Conservation (phyloP, 2,329 filamentous ascomycete genomes). For the Neonectria magnoliae region DNA sequence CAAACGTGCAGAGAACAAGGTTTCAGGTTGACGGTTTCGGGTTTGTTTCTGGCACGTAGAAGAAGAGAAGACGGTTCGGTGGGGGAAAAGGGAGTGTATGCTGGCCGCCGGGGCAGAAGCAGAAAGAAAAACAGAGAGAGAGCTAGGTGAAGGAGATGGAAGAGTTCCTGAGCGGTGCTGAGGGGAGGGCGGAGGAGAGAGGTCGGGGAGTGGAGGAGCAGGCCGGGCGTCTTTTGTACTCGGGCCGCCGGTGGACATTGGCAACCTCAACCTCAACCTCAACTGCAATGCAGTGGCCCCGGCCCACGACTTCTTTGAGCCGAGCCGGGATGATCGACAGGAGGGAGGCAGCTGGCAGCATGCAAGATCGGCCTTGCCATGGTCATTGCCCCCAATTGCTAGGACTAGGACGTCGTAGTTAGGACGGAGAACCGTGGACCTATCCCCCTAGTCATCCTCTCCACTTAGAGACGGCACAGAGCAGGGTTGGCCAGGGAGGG, state of each 20-base stretch:
- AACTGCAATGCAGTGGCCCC: slow-evolving; percentile 1
- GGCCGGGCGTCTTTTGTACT: slow-evolving; percentile 35
- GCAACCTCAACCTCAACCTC: not conserved
- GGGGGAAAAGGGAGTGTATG: slow-evolving; percentile 15
- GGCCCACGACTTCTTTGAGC: not conserved
- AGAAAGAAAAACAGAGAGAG: slow-evolving; percentile 19
- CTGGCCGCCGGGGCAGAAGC: slow-evolving; percentile 25
- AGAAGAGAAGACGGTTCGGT: not conserved
- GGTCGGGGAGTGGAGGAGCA: slow-evolving; percentile 23
- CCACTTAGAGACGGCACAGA: not conserved
- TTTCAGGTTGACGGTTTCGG: not conserved
- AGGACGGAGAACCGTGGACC: not conserved
- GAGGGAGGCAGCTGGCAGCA: slow-evolving; percentile 11
- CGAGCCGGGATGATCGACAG: slow-evolving; percentile 15
- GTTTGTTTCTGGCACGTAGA: not conserved
- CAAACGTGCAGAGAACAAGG: slow-evolving; percentile 1
- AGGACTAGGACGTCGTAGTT: no score
- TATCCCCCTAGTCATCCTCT: not conserved
- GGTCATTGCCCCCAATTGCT: not conserved
- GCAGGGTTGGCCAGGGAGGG: slow-evolving; percentile 1
- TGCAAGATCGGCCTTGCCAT: slow-evolving; percentile 24
- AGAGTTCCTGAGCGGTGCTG: slow-evolving; percentile 41
- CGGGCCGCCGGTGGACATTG: slow-evolving; percentile 13
- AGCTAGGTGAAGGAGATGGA: slow-evolving; percentile 29
- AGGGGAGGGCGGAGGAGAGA: slow-evolving; percentile 20